These are phyloP conservation scores for Xanthoparmelia taractica DNA, from an alignment of 495 filamentous ascomycete genomes.

Conservation along the genomic window DNA sequence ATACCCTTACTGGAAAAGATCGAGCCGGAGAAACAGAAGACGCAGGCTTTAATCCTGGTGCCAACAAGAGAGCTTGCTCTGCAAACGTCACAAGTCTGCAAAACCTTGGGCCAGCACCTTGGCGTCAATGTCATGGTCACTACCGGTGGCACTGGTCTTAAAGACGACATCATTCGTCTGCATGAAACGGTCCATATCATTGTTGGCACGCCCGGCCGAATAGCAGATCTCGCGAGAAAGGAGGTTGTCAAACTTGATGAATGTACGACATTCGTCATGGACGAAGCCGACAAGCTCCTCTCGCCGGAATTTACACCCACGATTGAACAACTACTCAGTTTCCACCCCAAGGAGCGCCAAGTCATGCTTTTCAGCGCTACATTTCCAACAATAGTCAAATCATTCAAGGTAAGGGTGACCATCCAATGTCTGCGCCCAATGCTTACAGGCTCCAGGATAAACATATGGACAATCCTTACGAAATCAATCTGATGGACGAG, in stretches of 20 bases:
- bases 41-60: conserved; percentile 90
- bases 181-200: conserved; percentile 94
- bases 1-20: conserved; percentile 93
- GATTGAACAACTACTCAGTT: conserved; percentile 87
- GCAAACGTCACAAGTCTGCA: conserved; percentile 98
- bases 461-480: conserved; percentile 90
- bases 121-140: conserved; percentile 99
- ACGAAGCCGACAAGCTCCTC: conserved; percentile 95
- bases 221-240: conserved; percentile 90
- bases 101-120: conserved; percentile 92
- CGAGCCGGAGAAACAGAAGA: conserved; percentile 91
- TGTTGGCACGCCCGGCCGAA: conserved; percentile 92
- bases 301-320: conserved; percentile 95
- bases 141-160: conserved; percentile 86
- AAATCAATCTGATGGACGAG: conserved; percentile 99
- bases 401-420: conserved; percentile 62
- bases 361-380: conserved; percentile 99
- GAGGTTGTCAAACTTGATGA: conserved; percentile 92
- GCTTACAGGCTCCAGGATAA: conserved; percentile 53
- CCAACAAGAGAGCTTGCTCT: conserved; percentile 96
- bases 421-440: conserved; percentile 1
- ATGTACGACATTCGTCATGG: conserved; percentile 97
- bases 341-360: conserved; percentile 91
- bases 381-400: conserved; percentile 91
- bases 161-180: conserved; percentile 94